Base-by-base conservation (phyloP, 2,329 filamentous ascomycete genomes). In the Fusarium sublunatum region DNA sequence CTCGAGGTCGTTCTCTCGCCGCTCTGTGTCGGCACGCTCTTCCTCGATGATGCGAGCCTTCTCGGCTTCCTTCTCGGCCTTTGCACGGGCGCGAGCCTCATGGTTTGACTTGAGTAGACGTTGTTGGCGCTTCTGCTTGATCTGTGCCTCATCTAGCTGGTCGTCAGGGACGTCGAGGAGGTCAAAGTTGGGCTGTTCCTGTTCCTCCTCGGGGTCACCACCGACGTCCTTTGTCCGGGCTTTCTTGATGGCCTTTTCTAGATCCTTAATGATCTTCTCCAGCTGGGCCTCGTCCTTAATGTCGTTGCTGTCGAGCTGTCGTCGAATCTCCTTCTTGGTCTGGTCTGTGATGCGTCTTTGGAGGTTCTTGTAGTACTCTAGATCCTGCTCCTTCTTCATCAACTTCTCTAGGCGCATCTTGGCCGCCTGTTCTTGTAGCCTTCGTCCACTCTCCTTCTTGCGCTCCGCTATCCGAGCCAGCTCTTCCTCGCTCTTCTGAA, bases 371-470 rank as follows among this genome's bases (percentile, higher is more conserved):
- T 93, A 97, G 76, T 97, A 97, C 68, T 96, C 93, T 2, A 98
- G 80, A 74, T 98, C 93, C 73, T 96, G 88, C 77, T 99, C 95
- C 77, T 99, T 99, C 72, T 91, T 91, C 74, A 98, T 92, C 42
- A 99, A 82, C 71, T 96, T 96, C 65, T 99, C 95, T 1, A 99
- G 81, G 7, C 95, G 89, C 92, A 97, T 97, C 77, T 97, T 98
- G 9, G 94, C 94, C 0, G 95, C 95, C 76, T 99, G 95, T 71
- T 97, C 93, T 75, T 99, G 95, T 25, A 99, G 75, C 41, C 96
- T 85, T 64, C 95, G 85, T 0, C 95, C 95, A 68, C 92, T 95
- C 77, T 99, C 95, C 75, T 96, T 96, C 73, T 96, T 92, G 74
- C 94, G 90, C 80, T 99, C 95, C 10, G 94, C 93, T 64, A 96